Evolutionary conservation across 345 rosid genomes (phyloP), one percentile per base, ranked within the genome.

Genomic region (Geranium rotundifolium): DNA sequence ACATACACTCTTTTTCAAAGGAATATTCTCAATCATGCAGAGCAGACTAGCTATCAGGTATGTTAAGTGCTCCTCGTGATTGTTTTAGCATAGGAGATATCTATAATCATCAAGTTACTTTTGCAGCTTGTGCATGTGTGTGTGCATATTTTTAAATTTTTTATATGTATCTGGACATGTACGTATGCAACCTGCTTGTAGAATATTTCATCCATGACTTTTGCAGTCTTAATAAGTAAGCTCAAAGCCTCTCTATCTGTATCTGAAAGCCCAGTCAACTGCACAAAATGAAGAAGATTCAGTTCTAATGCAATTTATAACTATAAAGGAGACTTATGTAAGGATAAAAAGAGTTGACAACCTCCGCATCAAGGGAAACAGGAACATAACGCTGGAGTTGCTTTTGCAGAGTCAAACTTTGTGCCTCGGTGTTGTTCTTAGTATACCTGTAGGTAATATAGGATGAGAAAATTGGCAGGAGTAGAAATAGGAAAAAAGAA

Each of bases 151-250:
- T n/a, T n/a, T n/a, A 7, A 31, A 2, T 31, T 31, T 31, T 31
- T 31, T 31, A 31, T 31, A 4, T 34, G 3, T 34, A 34, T 34
- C 10, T 34, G 55, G 23, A n/a, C 49, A 63, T 19, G 17, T 7
- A 13, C 3, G 27, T 52, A 15, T 63, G 9, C 52, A 63, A 85
- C 98, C 98, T 89, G 98, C 69, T 73, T 77, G 72, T 80, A 73
- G 65, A 89, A 92, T 61, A 87, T 87, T 56, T 92, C 93, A 63
- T 92, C 95, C 64, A 89, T 75, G 54, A 87, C 31, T 76, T 71
- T 77, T 63, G 95, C 96, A 74, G 98, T 95, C 83, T 84, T 85
- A 61, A 87, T 79, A 60, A 92, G 73, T 54, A 87, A 77, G 58
- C 65, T 46, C 71, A 92, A 62, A 59, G 90, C 90, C 69, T 85